These are phyloP conservation scores for Botrytis fabae DNA, from an alignment of 2,329 filamentous ascomycete species.

Conservation along the genomic window DNA sequence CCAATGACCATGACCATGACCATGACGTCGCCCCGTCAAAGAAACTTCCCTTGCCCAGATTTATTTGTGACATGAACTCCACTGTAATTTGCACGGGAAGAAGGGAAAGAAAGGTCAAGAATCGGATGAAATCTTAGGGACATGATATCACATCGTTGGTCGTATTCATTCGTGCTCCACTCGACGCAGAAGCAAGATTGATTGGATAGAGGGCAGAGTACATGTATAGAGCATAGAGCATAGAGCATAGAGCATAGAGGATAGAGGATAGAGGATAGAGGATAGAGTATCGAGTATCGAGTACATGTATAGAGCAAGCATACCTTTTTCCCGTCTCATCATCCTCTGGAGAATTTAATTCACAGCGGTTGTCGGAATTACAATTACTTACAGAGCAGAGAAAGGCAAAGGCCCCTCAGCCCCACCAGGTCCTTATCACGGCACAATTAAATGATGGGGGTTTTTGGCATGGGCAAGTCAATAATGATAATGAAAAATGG, in stretches of 20 bases:
- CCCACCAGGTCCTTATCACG: not conserved
- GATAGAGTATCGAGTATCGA: too few species aligned
- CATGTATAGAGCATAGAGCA: too few species aligned
- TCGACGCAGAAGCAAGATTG: not conserved
- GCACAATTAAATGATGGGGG: not conserved
- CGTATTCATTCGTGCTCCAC: not conserved
- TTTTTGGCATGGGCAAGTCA: not conserved
- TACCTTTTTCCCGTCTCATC: not conserved
- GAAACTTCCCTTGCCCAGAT: not conserved
- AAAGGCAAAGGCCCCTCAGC: too few species aligned
- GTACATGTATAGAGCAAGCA: too few species aligned
- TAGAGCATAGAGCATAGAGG: too few species aligned
- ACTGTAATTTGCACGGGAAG: not conserved
- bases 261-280: too few species aligned
- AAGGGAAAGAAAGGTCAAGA: not conserved
- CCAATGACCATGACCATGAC: not conserved
- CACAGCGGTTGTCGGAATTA: not conserved
- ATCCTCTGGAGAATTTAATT: not conserved
- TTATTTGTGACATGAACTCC: not conserved
- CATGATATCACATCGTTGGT: not conserved
- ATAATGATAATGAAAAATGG: not conserved
- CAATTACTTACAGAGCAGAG: not conserved
- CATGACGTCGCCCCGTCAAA: conserved; percentile 8
- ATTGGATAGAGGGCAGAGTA: too few species aligned
- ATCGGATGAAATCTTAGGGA: not conserved